phyloP scores from a whole-genome alignment of 192 early-diverging fungal genomes.

The Pilobolus umbonatus region DNA sequence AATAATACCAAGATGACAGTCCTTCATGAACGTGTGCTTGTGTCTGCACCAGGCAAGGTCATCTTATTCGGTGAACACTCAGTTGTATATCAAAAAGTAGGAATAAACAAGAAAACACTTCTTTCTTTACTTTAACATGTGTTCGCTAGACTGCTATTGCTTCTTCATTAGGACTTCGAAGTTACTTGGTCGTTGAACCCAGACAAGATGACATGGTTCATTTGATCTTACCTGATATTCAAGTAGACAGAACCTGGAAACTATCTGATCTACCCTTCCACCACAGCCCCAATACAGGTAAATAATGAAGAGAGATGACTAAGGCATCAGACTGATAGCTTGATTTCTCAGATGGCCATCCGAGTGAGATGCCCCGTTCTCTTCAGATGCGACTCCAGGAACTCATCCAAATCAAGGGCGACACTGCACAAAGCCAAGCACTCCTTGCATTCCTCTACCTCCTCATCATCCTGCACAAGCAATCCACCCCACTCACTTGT shows the following conservation, averaged over 20 bases:
- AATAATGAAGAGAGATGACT: too few species aligned
- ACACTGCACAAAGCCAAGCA: conserved; percentile 41
- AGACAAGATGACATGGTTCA: conserved; percentile 41
- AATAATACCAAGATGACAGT: not conserved
- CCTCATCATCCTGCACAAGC: conserved; percentile 18
- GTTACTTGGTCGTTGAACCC: conserved; percentile 59
- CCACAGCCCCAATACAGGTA: too few species aligned
- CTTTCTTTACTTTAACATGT: not conserved
- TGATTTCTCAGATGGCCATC: conserved; percentile 31
- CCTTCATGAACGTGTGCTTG: conserved; percentile 10
- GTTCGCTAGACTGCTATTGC: conserved; percentile 69
- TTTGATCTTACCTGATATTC: conserved; percentile 61
- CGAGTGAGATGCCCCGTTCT: conserved; percentile 33
- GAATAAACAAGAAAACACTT: conserved; percentile 24
- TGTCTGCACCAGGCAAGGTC: conserved; percentile 93
- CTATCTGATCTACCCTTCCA: too few species aligned
- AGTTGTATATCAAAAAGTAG: conserved; percentile 87
- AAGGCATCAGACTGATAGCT: too few species aligned
- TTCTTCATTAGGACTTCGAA: conserved; percentile 71
- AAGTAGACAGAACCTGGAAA: conserved; percentile 38
- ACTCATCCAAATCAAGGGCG: conserved; percentile 30
- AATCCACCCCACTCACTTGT: not conserved
- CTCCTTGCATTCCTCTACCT: conserved; percentile 68
- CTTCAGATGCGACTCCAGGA: conserved; percentile 23
- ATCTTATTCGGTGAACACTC: conserved; percentile 99